These are phyloP conservation scores for Aphanoascus verrucosus DNA, from an alignment of 2,329 filamentous ascomycete genomes.

Conservation along the genomic window DNA sequence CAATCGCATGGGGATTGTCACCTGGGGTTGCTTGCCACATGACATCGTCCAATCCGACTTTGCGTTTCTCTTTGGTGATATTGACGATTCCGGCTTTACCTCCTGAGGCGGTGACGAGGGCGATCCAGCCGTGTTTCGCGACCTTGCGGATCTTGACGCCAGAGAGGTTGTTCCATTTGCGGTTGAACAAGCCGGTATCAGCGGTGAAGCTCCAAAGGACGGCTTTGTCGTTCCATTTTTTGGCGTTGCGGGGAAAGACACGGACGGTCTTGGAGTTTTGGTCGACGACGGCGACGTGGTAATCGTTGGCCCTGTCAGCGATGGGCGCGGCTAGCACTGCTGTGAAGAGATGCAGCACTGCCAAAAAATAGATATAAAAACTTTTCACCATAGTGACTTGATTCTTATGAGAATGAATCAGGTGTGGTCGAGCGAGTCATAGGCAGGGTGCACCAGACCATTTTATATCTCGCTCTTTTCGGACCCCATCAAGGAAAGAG, in stretches of 20 bases:
- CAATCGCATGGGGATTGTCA: constrained; percentile 17
- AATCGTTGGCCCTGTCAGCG: constrained; percentile 12
- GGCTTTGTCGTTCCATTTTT: constrained; percentile 14
- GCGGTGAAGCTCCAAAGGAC: constrained; percentile 18
- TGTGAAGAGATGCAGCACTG: constrained; percentile 3
- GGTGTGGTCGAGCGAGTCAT: background rate
- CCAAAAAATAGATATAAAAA: background rate
- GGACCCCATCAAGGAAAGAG: background rate
- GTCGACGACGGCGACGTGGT: constrained; percentile 17
- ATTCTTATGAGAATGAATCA: background rate
- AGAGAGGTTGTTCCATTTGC: constrained; percentile 15
- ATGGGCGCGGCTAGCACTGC: constrained; percentile 5
- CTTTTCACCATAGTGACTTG: background rate
- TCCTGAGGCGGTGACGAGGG: constrained; percentile 17
- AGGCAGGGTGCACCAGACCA: background rate
- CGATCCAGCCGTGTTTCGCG: constrained; percentile 15
- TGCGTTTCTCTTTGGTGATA: constrained; percentile 39
- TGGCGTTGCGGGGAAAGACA: constrained; percentile 16
- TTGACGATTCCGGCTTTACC: constrained; percentile 34
- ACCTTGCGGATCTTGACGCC: constrained; percentile 18
- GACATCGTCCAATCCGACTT: constrained; percentile 21
- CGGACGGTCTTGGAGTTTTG: constrained; percentile 18
- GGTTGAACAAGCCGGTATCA: constrained; percentile 1
- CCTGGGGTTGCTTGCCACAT: constrained; percentile 15
- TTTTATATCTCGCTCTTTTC: background rate